phyloP scores from a whole-genome alignment of 1,139 yeast genomes.

The Saccharomyces pastorianus region DNA sequence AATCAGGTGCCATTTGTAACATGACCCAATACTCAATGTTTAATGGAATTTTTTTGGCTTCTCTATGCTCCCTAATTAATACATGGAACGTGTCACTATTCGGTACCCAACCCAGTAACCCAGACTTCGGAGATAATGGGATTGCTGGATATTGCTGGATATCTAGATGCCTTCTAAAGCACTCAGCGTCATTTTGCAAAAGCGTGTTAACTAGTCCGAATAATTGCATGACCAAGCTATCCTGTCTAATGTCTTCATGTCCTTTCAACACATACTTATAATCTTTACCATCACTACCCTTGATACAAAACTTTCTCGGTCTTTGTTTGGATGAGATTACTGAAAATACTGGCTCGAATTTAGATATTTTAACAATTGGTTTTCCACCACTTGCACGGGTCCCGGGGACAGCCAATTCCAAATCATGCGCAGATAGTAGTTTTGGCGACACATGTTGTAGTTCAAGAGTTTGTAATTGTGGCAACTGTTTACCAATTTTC shows the following conservation, averaged over 20 bases:
- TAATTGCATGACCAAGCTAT: conserved; percentile 93
- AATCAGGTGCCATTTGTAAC: conserved; percentile 98
- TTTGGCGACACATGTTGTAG: conserved; percentile 91
- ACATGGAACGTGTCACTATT: conserved; percentile 96
- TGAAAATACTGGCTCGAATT: conserved; percentile 73
- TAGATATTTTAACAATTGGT: conserved; percentile 61
- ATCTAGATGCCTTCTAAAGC: conserved; percentile 90
- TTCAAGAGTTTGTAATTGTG: conserved; percentile 79
- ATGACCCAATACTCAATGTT: conserved; percentile 92
- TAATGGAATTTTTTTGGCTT: conserved; percentile 76
- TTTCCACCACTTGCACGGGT: conserved; percentile 74
- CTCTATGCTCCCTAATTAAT: conserved; percentile 84
- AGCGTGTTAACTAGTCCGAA: conserved; percentile 92
- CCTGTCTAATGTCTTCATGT: conserved; percentile 97
- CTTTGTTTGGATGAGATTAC: conserved; percentile 96
- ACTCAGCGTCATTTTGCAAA: conserved; percentile 83
- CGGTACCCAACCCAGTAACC: conserved; percentile 93
- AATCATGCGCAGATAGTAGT: conserved; percentile 64
- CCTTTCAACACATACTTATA: conserved; percentile 81
- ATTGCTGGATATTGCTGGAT: conserved; percentile 89
- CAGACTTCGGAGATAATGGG: conserved; percentile 96
- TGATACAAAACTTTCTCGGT: conserved; percentile 72
- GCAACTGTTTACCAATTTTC: conserved; percentile 79
- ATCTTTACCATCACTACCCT: conserved; percentile 88
- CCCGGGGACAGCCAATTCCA: conserved; percentile 90